Conservation (phyloP, 306 rosid genomes). For the Mucuna pruriens region DNA sequence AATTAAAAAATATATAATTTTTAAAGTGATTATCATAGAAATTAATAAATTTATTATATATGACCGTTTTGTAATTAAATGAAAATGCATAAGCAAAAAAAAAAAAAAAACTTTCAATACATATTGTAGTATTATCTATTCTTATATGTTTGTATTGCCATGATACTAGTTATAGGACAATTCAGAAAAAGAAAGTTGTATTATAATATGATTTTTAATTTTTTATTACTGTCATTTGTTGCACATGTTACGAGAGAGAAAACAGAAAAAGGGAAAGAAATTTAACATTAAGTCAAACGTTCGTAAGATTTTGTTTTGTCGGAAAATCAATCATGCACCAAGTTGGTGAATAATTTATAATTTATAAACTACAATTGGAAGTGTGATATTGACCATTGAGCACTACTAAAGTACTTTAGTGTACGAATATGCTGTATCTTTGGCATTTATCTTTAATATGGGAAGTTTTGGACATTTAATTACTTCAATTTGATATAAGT, state of each 20-base stretch:
- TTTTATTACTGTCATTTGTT: background rate
- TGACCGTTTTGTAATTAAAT: too few relatives aligned
- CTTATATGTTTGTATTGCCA: background rate
- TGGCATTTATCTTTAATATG: too few relatives aligned
- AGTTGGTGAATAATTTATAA: background rate
- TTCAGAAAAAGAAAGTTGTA: background rate
- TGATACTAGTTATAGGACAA: background rate
- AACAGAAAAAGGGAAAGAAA: background rate
- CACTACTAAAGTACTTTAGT: background rate
- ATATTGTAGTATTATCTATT: too few relatives aligned
- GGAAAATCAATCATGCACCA: background rate
- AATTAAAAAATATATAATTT: background rate
- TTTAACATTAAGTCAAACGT: background rate
- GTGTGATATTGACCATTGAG: background rate
- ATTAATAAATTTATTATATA: too few relatives aligned
- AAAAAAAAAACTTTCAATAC: too few relatives aligned
- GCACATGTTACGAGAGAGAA: background rate
- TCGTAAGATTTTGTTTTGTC: background rate
- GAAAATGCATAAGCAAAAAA: too few relatives aligned
- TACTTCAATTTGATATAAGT: background rate
- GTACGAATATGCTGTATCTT: background rate
- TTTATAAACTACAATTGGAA: background rate
- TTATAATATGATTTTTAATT: too few relatives aligned
- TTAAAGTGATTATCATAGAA: too few relatives aligned
- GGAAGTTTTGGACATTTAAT: too few relatives aligned